Evolutionary conservation across 164 flowering plant species (phyloP).

Genomic region (Buxus sempervirens): DNA sequence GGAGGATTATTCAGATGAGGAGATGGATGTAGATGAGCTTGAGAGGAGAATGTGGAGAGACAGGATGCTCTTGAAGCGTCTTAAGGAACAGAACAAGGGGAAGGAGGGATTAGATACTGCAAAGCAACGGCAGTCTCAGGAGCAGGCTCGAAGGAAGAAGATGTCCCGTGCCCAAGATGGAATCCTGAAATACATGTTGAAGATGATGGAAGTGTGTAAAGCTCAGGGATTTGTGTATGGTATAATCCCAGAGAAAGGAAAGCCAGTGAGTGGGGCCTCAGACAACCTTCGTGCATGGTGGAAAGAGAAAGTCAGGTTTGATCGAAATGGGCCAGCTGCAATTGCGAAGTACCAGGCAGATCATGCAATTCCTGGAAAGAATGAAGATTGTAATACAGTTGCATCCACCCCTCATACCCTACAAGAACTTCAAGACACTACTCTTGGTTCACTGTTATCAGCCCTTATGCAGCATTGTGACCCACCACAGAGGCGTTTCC

Average conservation of each 20-base stretch:
- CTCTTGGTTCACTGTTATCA: constrained; percentile 51
- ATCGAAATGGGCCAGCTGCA: constrained; percentile 85
- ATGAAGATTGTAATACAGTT: constrained; percentile 25
- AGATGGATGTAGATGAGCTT: constrained; percentile 51
- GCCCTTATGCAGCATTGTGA: constrained; percentile 67
- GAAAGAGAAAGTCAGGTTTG: constrained; percentile 86
- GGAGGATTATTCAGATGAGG: constrained; percentile 52
- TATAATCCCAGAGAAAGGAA: constrained; percentile 85
- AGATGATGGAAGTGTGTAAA: constrained; percentile 92
- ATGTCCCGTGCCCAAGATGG: constrained; percentile 93
- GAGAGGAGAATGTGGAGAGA: constrained; percentile 63
- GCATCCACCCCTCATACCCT: constrained; percentile 47
- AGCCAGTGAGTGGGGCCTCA: constrained; percentile 88
- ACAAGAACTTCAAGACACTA: constrained; percentile 55
- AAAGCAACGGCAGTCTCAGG: constrained; percentile 51
- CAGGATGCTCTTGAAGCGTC: constrained; percentile 36
- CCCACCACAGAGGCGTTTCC: constrained; percentile 61
- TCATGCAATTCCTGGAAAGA: constrained; percentile 33
- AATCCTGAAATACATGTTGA: constrained; percentile 77
- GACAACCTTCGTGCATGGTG: constrained; percentile 91
- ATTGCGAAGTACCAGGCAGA: constrained; percentile 55
- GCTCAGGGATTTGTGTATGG: constrained; percentile 94
- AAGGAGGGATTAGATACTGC: constrained; percentile 40
- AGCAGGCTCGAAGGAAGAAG: constrained; percentile 84
- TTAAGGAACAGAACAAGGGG: constrained; percentile 46